phyloP scores from a whole-genome alignment of 2,329 filamentous ascomycete species.

The Alternaria sp. region DNA sequence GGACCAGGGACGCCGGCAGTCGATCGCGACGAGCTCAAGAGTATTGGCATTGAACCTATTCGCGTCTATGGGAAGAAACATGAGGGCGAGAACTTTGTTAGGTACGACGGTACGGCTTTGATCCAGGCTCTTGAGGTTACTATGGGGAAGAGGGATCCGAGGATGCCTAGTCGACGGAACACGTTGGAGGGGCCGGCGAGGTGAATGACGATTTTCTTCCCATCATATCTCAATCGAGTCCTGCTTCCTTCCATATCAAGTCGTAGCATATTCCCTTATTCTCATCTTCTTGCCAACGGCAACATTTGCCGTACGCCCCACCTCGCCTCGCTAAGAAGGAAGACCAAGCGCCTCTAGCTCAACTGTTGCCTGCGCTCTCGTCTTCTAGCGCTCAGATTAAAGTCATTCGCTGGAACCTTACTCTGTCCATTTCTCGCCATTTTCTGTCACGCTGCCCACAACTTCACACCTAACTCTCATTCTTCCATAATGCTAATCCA shows the following conservation, averaged over 20 bases:
- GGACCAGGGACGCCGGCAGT: conserved; percentile 72
- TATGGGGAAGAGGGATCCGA: conserved; percentile 68
- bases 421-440: neutral
- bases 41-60: conserved; percentile 77
- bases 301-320: neutral
- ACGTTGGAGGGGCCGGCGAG: conserved; percentile 46
- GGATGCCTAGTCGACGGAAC: conserved; percentile 63
- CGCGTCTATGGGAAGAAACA: conserved; percentile 74
- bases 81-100: conserved; percentile 61
- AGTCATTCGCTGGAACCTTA: neutral
- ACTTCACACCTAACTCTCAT: neutral
- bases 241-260: too few species aligned
- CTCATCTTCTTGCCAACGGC: neutral
- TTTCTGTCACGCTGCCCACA: too few species aligned
- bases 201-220: neutral
- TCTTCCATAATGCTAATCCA: neutral
- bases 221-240: neutral
- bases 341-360: neutral
- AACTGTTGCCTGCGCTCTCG: neutral
- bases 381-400: neutral
- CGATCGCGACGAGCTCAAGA: conserved; percentile 67
- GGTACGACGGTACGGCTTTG: conserved; percentile 79
- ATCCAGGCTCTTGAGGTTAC: conserved; percentile 78
- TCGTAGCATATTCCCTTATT: too few species aligned
- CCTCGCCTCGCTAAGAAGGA: neutral